These are phyloP conservation scores for Phialophora expanda DNA, from an alignment of 2,329 filamentous ascomycete genomes.

Conservation along the genomic window DNA sequence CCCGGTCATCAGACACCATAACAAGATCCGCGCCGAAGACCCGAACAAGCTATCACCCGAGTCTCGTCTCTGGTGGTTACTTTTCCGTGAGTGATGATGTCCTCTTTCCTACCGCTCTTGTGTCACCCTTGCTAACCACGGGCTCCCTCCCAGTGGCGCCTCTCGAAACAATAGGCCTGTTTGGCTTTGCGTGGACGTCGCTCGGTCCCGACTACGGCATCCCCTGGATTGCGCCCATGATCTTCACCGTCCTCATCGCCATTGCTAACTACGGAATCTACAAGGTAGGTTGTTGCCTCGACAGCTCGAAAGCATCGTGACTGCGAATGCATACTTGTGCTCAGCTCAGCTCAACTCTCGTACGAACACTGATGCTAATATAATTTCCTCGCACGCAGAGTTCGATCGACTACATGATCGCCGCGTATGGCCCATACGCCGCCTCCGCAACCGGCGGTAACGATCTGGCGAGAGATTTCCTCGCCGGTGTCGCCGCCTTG, in stretches of 20 bases:
- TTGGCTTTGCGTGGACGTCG: conserved; percentile 66
- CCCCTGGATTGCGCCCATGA: conserved; percentile 67
- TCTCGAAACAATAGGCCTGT: conserved; percentile 63
- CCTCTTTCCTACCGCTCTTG: background rate
- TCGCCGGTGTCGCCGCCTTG: conserved; percentile 66
- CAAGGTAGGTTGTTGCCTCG: background rate
- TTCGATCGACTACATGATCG: conserved; percentile 73
- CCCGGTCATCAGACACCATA: conserved; percentile 57
- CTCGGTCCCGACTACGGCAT: conserved; percentile 56
- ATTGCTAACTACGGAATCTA: conserved; percentile 61
- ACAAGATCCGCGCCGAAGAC: conserved; percentile 47
- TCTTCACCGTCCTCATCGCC: conserved; percentile 64
- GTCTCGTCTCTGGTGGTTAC: conserved; percentile 62
- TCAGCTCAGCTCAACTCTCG: conserved; percentile 9
- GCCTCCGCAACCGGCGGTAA: conserved; percentile 70
- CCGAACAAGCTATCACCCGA: conserved; percentile 65
- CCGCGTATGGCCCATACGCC: conserved; percentile 67
- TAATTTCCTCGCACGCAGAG: conserved; percentile 45
- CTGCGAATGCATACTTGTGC: conserved; percentile 22
- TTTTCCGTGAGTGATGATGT: conserved; percentile 51
- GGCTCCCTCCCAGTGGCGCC: conserved; percentile 53
- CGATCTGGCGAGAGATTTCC: conserved; percentile 66
- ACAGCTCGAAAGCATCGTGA: background rate
- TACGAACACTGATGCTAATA: background rate
- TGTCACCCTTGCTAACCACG: background rate